A percentile compares a stretch with the other conserved stretches of the same genome.
These are phyloP conservation scores for Mangifera indica DNA, from an alignment of 345 rosid species.

Conservation along the genomic window DNA sequence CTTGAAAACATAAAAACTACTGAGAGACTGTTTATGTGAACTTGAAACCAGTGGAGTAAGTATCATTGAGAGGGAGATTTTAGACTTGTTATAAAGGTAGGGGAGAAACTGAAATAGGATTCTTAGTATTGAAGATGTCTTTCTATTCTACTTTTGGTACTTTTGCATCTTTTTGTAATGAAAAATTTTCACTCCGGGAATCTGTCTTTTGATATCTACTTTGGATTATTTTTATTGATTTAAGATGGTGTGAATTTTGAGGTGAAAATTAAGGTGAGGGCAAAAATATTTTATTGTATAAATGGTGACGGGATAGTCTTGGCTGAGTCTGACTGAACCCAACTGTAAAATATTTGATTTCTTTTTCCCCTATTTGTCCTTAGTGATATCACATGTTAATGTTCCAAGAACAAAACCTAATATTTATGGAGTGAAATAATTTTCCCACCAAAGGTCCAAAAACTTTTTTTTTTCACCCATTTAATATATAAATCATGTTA, in stretches of 20 bases:
- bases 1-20: neutral
- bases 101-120: conserved; percentile 25
- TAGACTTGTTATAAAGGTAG: neutral
- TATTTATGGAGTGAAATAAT: no score
- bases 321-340: conserved; percentile 13
- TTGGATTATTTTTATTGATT: neutral
- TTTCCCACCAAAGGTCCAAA: no score
- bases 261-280: neutral
- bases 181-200: neutral
- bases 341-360: conserved; percentile 19
- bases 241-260: conserved; percentile 20
- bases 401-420: conserved; percentile 11
- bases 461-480: no score
- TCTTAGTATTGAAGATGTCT: conserved; percentile 9
- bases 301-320: neutral
- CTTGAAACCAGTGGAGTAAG: conserved; percentile 6
- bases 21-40: neutral
- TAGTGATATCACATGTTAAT: conserved; percentile 33
- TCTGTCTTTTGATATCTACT: conserved; percentile 3
- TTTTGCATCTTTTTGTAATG: conserved; percentile 13
- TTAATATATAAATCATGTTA: no score
- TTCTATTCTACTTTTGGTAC: conserved; percentile 11
- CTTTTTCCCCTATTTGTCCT: conserved; percentile 34
- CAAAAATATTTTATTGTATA: neutral
- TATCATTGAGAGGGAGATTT: neutral